Conservation (phyloP, 441 rosid genomes). For the Sinapis alba region DNA sequence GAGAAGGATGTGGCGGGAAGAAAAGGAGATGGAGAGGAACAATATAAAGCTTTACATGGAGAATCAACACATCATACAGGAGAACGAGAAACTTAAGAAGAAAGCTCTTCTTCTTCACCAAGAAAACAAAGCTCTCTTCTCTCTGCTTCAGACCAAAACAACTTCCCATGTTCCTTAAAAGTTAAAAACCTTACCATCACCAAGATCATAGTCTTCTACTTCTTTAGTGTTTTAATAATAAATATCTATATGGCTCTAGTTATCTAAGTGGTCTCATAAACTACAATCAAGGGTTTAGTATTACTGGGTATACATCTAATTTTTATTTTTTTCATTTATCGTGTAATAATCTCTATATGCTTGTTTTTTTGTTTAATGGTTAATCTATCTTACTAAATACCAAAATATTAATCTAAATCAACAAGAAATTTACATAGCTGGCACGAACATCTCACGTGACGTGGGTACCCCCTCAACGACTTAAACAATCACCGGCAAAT, state of each 20-base stretch:
- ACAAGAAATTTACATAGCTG: conserved; percentile 20
- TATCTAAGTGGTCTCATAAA: background rate
- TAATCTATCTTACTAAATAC: background rate
- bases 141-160: conserved; percentile 52
- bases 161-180: conserved; percentile 11
- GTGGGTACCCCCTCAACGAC: conserved; percentile 17
- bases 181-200: conserved; percentile 16
- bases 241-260: background rate
- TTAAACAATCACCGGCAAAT: conserved; percentile 15
- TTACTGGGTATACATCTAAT: background rate
- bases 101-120: conserved; percentile 67
- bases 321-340: background rate
- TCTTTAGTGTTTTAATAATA: background rate
- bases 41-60: conserved; percentile 69
- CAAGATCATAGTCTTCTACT: conserved; percentile 20
- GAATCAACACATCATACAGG: conserved; percentile 68
- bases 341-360: background rate
- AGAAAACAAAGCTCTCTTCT: conserved; percentile 68
- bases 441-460: conserved; percentile 41
- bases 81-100: conserved; percentile 73
- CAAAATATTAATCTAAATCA: background rate
- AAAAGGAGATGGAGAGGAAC: conserved; percentile 53
- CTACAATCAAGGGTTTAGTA: background rate
- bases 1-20: conserved; percentile 42
- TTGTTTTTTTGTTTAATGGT: background rate